Evolutionary conservation across 768 basidiomycete species (phyloP).

Genomic region (Tricholoma sp.): DNA sequence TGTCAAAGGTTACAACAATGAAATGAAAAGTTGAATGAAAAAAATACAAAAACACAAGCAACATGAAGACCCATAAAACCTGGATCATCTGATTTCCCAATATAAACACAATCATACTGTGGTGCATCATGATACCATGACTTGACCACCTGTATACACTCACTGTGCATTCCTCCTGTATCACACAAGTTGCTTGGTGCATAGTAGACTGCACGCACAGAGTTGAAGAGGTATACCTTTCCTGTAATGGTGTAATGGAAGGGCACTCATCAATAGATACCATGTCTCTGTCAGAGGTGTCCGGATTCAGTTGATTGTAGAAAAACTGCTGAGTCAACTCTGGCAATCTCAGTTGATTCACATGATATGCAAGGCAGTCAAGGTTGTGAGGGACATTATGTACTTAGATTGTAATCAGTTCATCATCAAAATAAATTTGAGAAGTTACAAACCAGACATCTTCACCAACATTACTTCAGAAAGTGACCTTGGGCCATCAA

Average conservation of each 20-base stretch:
- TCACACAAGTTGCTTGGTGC: constrained; percentile 8
- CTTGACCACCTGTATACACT: background rate
- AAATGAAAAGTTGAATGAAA: background rate
- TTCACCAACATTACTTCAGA: too few species aligned
- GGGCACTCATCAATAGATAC: background rate
- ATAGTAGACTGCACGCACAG: constrained; percentile 8
- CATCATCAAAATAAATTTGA: too few species aligned
- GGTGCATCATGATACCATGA: background rate
- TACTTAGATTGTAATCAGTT: constrained; percentile 1
- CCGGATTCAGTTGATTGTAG: constrained; percentile 12
- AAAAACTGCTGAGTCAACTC: background rate
- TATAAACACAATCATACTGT: too few species aligned
- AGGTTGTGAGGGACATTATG: constrained; percentile 13
- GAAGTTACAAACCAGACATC: too few species aligned
- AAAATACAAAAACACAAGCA: background rate
- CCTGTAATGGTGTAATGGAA: constrained; percentile 13
- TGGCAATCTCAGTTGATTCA: background rate
- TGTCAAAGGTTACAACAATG: too few species aligned
- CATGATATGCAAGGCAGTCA: background rate
- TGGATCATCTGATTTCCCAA: too few species aligned
- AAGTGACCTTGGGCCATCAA: background rate
- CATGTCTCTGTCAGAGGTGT: constrained; percentile 2
- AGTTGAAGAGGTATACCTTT: constrained; percentile 17
- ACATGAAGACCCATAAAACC: background rate
- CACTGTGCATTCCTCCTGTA: too few species aligned